Evolutionary conservation across 306 rosid genomes (phyloP), one percentile per base, ranked within the genome.

Genomic region (Biancaea sappan): DNA sequence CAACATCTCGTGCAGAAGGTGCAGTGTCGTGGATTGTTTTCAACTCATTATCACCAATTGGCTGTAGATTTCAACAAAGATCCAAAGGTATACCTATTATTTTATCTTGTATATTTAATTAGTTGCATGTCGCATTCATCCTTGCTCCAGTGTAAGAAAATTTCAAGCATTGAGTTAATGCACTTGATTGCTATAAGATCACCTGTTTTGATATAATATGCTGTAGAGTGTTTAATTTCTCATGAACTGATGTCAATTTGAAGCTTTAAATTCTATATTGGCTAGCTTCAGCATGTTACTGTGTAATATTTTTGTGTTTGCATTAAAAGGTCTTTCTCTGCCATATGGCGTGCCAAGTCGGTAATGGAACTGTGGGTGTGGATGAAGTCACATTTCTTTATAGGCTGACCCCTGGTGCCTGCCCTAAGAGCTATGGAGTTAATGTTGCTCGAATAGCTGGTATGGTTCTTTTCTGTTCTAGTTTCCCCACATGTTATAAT

Each of bases 361-460:
- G 97, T 74, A 69, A 76, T 64, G 93, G 87, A 69, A 66, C 34
- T 76, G 81, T 75, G 37, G 92, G 87, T 43, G 63, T 88, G 78
- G 97, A 93, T 29, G 96, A 91, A 82, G 97, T 93, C 60, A 91
- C 92, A 73, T 93, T 93, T 82, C 98, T 91, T 63, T 89, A 93
- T 77, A 86, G 89, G 84, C 75, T 91, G 82, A 89, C 86, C 13
- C 77, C 74, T 4, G 96, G 97, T 81, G 89, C 96, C 32, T 93
- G 98, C 77, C 98, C 98, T 63, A 91, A 91, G 86, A 91, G 98
- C 86, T 93, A 89, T 84, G 98, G 96, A 47, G 93, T 91, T 74
- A 91, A 91, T 64, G 90, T 91, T 76, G 96, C 98, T 15, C 90
- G 90, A 52, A 66, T 93, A 86, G 98, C 98, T 66, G 94, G 96